These are phyloP conservation scores for Plantago major DNA, from an alignment of 257 asterid species.

Conservation along the genomic window DNA sequence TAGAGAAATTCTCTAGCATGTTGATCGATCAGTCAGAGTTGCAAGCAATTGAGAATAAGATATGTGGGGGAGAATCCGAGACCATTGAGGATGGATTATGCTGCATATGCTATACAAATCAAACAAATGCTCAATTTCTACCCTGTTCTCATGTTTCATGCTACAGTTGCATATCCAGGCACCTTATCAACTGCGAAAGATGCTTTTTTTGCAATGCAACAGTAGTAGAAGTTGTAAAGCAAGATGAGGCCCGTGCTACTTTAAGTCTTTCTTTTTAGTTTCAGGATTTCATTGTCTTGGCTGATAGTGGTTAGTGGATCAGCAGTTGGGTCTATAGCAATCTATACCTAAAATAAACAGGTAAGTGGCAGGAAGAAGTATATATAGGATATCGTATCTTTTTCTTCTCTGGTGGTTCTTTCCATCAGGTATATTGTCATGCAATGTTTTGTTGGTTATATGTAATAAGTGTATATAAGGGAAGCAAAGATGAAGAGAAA, in stretches of 20 bases:
- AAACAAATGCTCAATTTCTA: conserved; percentile 49
- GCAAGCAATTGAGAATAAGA: conserved; percentile 36
- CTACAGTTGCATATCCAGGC: conserved; percentile 85
- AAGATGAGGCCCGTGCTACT: conserved; percentile 21
- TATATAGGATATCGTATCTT: no score
- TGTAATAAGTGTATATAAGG: conserved; percentile 25
- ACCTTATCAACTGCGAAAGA: conserved; percentile 79
- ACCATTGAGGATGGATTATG: conserved; percentile 42
- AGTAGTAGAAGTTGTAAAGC: conserved; percentile 46
- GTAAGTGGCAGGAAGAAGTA: conserved; percentile 7
- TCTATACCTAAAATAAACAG: conserved; percentile 11
- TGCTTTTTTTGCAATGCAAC: conserved; percentile 90
- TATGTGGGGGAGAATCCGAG: conserved; percentile 37
- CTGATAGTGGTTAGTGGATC: conserved; percentile 17
- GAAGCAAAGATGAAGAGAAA: conserved; percentile 21
- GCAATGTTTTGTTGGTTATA: conserved; percentile 13
- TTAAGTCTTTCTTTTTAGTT: conserved; percentile 11
- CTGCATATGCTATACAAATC: conserved; percentile 80
- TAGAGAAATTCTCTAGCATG: conserved; percentile 61
- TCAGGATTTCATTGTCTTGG: not conserved
- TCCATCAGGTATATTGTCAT: conserved; percentile 1
- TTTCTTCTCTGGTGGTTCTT: conserved; percentile 19
- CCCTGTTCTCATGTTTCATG: conserved; percentile 84
- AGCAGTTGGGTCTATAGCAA: conserved; percentile 20
- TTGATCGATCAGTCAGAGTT: conserved; percentile 48